These are phyloP conservation scores for Schwanniomyces polymorphus DNA, from an alignment of 805 yeast genomes.

Conservation along the genomic window DNA sequence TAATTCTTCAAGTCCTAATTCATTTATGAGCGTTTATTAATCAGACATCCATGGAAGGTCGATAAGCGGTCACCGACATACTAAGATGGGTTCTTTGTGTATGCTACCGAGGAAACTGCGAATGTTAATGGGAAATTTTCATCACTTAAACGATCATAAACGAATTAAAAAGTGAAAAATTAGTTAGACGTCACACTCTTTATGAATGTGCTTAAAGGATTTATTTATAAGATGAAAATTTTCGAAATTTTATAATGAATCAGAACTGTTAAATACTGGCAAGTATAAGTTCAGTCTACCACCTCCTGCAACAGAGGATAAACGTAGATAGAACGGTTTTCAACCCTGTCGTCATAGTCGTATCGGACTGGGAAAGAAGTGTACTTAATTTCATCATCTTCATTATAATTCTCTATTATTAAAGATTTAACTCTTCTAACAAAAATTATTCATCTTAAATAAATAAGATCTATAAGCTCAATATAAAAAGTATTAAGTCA, in stretches of 20 bases:
- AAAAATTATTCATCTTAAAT: not conserved
- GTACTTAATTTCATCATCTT: conserved; percentile 52
- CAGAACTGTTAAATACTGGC: conserved; percentile 81
- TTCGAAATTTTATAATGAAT: conserved; percentile 28
- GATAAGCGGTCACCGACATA: conserved; percentile 82
- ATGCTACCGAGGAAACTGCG: conserved; percentile 97
- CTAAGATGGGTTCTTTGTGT: conserved; percentile 81
- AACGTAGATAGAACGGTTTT: conserved; percentile 43
- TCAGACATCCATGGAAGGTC: conserved; percentile 96
- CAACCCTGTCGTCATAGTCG: conserved; percentile 93
- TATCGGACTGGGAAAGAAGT: conserved; percentile 91
- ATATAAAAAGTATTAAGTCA: conserved; percentile 12
- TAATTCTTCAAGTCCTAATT: conserved; percentile 1
- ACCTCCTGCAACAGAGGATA: conserved; percentile 40
- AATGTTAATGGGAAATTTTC: conserved; percentile 75
- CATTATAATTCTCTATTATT: conserved; percentile 9
- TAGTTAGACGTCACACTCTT: conserved; percentile 7
- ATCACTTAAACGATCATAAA: conserved; percentile 50
- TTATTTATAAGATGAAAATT: conserved; percentile 9
- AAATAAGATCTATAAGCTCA: conserved; percentile 21
- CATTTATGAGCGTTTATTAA: conserved; percentile 14
- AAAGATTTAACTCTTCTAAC: not conserved
- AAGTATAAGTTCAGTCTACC: conserved; percentile 67
- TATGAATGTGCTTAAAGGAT: conserved; percentile 25
- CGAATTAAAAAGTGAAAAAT: not conserved